Percentiles rank a stretch among this genome's conserved stretches.
Conservation (phyloP, 1,284 basidiomycete genomes). For the Schizophyllum commune region DNA sequence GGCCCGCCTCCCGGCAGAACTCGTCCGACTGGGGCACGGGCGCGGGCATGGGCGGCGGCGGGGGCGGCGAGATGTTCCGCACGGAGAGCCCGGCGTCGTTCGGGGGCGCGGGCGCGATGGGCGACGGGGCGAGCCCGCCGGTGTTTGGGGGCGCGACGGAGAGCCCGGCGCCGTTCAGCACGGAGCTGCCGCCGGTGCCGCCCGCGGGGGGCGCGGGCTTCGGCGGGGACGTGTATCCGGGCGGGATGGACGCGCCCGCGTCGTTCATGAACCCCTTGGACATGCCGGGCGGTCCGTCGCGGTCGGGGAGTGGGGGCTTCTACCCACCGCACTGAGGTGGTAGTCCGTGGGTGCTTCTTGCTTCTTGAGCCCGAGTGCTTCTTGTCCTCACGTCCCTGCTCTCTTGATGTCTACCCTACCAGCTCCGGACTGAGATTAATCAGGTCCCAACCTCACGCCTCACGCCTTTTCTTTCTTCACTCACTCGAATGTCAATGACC, state of each 20-base stretch:
- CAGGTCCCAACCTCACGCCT: neutral
- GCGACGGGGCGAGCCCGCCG: neutral
- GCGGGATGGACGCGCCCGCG: neutral
- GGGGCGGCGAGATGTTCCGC: neutral
- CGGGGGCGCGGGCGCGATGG: slow-evolving; percentile 1
- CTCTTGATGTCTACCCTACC: neutral
- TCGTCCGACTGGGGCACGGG: slow-evolving; percentile 1
- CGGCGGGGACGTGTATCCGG: neutral
- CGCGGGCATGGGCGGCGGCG: neutral
- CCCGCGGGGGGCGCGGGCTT: neutral
- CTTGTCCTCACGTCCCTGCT: neutral
- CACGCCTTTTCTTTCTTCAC: neutral
- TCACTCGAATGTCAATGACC: neutral
- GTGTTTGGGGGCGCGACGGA: slow-evolving; percentile 2
- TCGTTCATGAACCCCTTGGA: neutral
- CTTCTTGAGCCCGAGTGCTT: neutral
- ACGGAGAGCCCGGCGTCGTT: neutral
- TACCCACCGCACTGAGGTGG: neutral
- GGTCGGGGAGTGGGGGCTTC: neutral
- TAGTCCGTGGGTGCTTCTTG: neutral
- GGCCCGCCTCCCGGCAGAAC: neutral
- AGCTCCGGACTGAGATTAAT: neutral
- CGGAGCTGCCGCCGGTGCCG: neutral
- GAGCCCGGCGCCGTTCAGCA: neutral
- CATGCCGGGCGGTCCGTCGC: neutral